These are phyloP conservation scores for Trametes hirsuta DNA, from an alignment of 1,284 basidiomycete species.

Conservation along the genomic window DNA sequence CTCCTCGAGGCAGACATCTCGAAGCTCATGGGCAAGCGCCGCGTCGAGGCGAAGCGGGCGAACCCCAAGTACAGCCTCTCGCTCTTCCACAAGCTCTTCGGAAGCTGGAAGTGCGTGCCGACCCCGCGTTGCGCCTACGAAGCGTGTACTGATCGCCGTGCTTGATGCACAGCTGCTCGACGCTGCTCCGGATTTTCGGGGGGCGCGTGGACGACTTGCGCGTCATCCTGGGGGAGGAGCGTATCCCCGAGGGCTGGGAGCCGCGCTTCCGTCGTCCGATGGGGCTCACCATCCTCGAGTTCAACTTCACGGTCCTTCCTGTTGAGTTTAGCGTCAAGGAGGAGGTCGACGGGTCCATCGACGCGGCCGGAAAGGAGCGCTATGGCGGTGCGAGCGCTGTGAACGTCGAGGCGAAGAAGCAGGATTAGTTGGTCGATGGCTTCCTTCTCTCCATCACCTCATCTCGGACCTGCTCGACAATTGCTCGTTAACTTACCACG, in stretches of 20 bases:
- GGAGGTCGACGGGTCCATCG: slow-evolving; percentile 24
- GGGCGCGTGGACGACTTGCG: slow-evolving; percentile 59
- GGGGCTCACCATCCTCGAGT: slow-evolving; percentile 60
- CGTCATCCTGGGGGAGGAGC: slow-evolving; percentile 60
- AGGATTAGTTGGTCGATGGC: background rate
- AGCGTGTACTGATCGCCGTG: background rate
- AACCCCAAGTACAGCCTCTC: slow-evolving; percentile 60
- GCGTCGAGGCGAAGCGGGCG: slow-evolving; percentile 50
- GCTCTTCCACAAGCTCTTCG: slow-evolving; percentile 59
- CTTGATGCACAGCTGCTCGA: slow-evolving; percentile 47
- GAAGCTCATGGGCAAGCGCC: slow-evolving; percentile 55
- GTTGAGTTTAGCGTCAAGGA: slow-evolving; percentile 51
- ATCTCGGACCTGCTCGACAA: too few species aligned
- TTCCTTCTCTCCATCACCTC: background rate
- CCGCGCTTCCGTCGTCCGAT: slow-evolving; percentile 50
- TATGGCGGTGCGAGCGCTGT: background rate
- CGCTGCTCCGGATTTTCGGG: slow-evolving; percentile 63
- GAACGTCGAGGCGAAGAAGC: background rate
- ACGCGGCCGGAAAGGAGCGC: background rate
- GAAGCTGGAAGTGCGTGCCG: slow-evolving; percentile 61
- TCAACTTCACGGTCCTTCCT: slow-evolving; percentile 57
- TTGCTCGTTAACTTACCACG: too few species aligned
- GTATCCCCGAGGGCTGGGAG: slow-evolving; percentile 71
- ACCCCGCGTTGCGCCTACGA: background rate
- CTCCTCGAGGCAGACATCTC: slow-evolving; percentile 62